phyloP scores from a whole-genome alignment of 306 rosid genomes.

The Malus orientalis region DNA sequence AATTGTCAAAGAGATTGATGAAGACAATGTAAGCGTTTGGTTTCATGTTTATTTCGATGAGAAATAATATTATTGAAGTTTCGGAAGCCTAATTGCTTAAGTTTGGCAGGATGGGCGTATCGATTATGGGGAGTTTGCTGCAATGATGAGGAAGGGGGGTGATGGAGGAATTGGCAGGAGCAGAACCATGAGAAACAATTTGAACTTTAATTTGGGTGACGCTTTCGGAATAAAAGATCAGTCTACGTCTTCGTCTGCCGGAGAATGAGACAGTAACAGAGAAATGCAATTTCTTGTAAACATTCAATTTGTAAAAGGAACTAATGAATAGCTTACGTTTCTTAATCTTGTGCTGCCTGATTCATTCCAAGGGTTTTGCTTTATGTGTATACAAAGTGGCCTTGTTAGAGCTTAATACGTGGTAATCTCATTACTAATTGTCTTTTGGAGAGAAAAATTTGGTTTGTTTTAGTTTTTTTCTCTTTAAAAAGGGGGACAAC shows the following conservation, averaged over 20 bases:
- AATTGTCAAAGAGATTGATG: slow-evolving; percentile 61
- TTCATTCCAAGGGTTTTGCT: not conserved
- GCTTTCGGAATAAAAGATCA: slow-evolving; percentile 52
- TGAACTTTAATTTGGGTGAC: slow-evolving; percentile 69
- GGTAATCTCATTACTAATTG: not conserved
- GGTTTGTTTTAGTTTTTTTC: not conserved
- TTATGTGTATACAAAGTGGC: not conserved
- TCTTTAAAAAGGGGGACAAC: too few relatives aligned
- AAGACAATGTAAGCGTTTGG: slow-evolving; percentile 57
- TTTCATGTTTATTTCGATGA: not conserved
- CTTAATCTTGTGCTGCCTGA: not conserved
- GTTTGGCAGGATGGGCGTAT: slow-evolving; percentile 73
- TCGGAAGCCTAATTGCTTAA: not conserved
- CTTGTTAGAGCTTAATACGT: not conserved
- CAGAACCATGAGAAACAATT: slow-evolving; percentile 60
- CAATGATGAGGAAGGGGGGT: slow-evolving; percentile 82
- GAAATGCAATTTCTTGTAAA: slow-evolving; percentile 22
- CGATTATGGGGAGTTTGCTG: slow-evolving; percentile 75
- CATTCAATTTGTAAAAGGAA: not conserved
- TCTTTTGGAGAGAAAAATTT: not conserved
- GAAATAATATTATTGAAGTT: not conserved
- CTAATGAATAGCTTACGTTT: not conserved
- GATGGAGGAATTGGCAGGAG: slow-evolving; percentile 50
- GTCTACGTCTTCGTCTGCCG: slow-evolving; percentile 22
- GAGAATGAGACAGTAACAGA: slow-evolving; percentile 18